Evolutionary conservation across 1,284 basidiomycete genomes (phyloP).

Genomic region (Heterobasidion parviporum): DNA sequence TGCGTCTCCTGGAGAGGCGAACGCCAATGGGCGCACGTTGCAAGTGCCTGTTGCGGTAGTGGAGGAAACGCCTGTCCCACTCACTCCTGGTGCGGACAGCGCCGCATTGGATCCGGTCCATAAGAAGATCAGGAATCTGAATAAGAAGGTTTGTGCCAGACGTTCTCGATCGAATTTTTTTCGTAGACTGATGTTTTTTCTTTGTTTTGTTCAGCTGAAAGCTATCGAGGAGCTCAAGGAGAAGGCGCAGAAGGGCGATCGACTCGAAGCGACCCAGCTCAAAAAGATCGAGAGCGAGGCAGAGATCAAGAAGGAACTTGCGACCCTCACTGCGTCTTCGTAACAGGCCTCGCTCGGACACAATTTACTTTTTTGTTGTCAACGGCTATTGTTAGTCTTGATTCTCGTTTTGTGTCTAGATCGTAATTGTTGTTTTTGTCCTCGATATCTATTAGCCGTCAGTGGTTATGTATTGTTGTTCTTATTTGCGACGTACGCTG

Average conservation of each 20-base stretch:
- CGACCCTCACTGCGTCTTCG: conserved; percentile 21
- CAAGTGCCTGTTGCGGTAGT: conserved; percentile 6
- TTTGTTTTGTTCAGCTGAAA: conserved; percentile 56
- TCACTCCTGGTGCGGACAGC: conserved; percentile 48
- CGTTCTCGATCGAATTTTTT: neutral
- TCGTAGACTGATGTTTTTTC: neutral
- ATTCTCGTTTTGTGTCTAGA: too few species aligned
- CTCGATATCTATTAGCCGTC: too few species aligned
- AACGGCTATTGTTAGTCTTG: too few species aligned
- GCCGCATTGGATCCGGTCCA: conserved; percentile 63
- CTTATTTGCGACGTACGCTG: too few species aligned
- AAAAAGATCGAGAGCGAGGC: conserved; percentile 91
- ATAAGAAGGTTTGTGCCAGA: conserved; percentile 70
- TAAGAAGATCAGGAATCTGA: conserved; percentile 91
- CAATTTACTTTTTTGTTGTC: too few species aligned
- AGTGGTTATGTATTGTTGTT: too few species aligned
- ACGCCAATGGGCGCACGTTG: conserved; percentile 16
- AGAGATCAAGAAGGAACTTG: conserved; percentile 77
- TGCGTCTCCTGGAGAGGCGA: conserved; percentile 21
- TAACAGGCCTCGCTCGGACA: neutral
- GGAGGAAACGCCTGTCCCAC: conserved; percentile 32
- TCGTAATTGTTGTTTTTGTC: too few species aligned
- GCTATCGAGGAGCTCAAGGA: conserved; percentile 95
- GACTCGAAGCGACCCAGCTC: conserved; percentile 87
- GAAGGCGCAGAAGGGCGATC: conserved; percentile 79